Conservation (phyloP, 1,139 yeast genomes). For the Candida tetrigidarum region DNA sequence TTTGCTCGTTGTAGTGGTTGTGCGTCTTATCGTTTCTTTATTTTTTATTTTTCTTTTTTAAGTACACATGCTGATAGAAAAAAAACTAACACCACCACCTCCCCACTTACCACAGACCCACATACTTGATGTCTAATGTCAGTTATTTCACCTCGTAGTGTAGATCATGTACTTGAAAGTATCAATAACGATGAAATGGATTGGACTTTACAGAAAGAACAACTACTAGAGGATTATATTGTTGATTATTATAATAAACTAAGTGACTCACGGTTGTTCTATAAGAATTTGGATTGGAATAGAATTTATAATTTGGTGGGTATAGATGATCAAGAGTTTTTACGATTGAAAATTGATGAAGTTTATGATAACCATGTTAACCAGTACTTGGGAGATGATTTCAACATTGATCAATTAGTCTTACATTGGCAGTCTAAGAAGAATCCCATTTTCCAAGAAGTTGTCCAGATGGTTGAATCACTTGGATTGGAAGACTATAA, state of each 20-base stretch:
- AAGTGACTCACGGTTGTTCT: slow-evolving; percentile 22
- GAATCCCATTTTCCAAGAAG: slow-evolving; percentile 24
- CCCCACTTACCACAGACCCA: neutral
- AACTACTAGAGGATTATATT: slow-evolving; percentile 21
- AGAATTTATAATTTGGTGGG: slow-evolving; percentile 19
- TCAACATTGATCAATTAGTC: slow-evolving; percentile 12
- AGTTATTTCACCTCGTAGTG: slow-evolving; percentile 1
- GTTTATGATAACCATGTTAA: slow-evolving; percentile 22
- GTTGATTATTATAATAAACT: slow-evolving; percentile 15
- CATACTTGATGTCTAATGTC: too few species aligned
- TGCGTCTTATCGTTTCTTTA: neutral
- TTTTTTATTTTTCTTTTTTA: neutral
- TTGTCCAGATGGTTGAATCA: slow-evolving; percentile 22
- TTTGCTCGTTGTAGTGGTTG: neutral
- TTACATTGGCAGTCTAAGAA: slow-evolving; percentile 22
- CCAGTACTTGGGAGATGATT: slow-evolving; percentile 12
- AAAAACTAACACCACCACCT: neutral
- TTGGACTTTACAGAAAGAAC: slow-evolving; percentile 26
- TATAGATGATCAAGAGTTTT: slow-evolving; percentile 22
- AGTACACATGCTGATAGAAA: neutral
- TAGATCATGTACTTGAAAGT: neutral
- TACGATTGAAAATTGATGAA: slow-evolving; percentile 28
- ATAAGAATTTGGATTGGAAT: slow-evolving; percentile 24
- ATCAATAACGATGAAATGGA: slow-evolving; percentile 16
- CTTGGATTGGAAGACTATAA: slow-evolving; percentile 21